phyloP scores from a whole-genome alignment of 1,139 yeast genomes.

The Wickerhamomyces sp. region DNA sequence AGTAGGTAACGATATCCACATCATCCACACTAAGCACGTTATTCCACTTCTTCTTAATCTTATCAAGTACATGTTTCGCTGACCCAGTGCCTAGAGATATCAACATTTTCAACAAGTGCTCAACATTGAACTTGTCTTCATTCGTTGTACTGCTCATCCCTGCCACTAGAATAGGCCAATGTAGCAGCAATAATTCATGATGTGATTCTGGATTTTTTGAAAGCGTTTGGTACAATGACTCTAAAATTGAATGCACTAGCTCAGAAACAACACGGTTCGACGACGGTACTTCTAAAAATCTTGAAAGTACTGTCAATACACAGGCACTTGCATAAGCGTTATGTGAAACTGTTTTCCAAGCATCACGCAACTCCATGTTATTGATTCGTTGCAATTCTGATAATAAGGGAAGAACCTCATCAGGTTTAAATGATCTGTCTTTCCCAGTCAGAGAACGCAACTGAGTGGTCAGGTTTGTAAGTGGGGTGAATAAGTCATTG shows the following conservation, averaged over 20 bases:
- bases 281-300: slow-evolving; percentile 43
- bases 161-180: slow-evolving; percentile 30
- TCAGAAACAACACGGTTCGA: slow-evolving; percentile 47
- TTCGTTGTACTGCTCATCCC: slow-evolving; percentile 27
- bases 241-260: slow-evolving; percentile 31
- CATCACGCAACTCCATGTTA: slow-evolving; percentile 30
- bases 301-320: slow-evolving; percentile 39
- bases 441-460: slow-evolving; percentile 1
- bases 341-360: slow-evolving; percentile 64
- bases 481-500: slow-evolving; percentile 8
- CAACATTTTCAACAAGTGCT: slow-evolving; percentile 49
- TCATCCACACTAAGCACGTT: slow-evolving; percentile 7
- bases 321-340: slow-evolving; percentile 49
- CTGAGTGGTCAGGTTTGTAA: slow-evolving; percentile 11
- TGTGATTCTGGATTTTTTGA: not conserved
- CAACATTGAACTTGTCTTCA: slow-evolving; percentile 30
- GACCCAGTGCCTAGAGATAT: slow-evolving; percentile 43
- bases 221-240: not conserved
- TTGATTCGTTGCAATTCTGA: slow-evolving; percentile 5
- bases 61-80: slow-evolving; percentile 47
- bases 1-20: slow-evolving; percentile 19
- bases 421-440: slow-evolving; percentile 2
- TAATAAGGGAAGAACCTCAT: slow-evolving; percentile 5
- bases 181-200: slow-evolving; percentile 27
- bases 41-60: slow-evolving; percentile 36